These are phyloP conservation scores for Peniophora sp. DNA, from an alignment of 1,284 basidiomycete genomes.

Conservation along the genomic window DNA sequence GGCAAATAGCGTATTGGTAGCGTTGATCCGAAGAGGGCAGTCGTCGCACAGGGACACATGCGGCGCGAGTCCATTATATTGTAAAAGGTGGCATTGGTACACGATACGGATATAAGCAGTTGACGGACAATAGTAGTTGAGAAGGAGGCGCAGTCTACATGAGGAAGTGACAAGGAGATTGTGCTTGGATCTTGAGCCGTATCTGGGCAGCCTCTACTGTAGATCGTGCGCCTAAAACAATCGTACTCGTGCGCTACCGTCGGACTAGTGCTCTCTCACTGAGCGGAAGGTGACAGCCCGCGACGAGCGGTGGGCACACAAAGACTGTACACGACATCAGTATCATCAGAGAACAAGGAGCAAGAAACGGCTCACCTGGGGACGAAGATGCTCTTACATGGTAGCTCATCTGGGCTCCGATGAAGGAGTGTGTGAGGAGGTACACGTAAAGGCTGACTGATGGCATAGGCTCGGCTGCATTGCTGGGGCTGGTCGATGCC, in stretches of 20 bases:
- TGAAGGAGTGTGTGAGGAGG: constrained; percentile 97
- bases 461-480: constrained; percentile 78
- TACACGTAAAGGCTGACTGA: constrained; percentile 93
- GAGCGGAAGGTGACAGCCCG: constrained; percentile 80
- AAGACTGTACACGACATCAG: constrained; percentile 43
- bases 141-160: no score
- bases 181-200: no score
- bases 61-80: no score
- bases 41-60: no score
- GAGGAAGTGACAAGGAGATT: no score
- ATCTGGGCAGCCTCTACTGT: background rate
- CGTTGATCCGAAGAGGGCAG: no score
- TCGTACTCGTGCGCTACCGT: background rate
- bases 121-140: no score
- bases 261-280: constrained; percentile 6
- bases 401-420: constrained; percentile 96
- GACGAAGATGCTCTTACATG: constrained; percentile 89
- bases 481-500: constrained; percentile 20
- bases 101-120: no score
- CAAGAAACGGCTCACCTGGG: constrained; percentile 58
- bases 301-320: constrained; percentile 67
- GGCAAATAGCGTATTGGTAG: no score
- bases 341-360: background rate
- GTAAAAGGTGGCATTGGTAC: no score
- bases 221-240: constrained; percentile 5